A percentile compares a stretch with the other conserved stretches of the same genome.
Conservation (phyloP, 352 stramenopile species). For the Globisporangium spiculum region DNA sequence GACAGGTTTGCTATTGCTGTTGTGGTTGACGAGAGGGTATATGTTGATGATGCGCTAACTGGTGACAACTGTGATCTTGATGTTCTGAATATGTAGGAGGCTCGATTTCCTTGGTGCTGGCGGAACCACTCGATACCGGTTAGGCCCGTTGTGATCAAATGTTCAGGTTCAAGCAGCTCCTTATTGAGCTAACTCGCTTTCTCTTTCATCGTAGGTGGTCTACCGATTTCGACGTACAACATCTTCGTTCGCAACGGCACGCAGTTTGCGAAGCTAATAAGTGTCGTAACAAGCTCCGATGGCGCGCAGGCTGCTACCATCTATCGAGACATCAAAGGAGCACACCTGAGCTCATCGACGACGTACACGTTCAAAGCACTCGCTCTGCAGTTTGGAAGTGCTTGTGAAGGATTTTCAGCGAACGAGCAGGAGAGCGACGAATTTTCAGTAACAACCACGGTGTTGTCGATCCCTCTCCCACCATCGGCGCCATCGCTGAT, state of each 20-base stretch:
- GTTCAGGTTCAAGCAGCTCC: too few species aligned
- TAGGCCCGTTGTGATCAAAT: too few species aligned
- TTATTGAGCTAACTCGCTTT: not conserved
- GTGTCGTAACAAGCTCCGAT: slow-evolving; percentile 18
- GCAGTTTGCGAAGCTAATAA: slow-evolving; percentile 28
- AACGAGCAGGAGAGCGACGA: slow-evolving; percentile 30
- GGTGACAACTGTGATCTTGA: not conserved
- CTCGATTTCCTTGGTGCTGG: slow-evolving; percentile 28
- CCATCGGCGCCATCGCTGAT: slow-evolving; percentile 22
- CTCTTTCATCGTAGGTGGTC: slow-evolving; percentile 19
- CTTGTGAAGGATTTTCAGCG: slow-evolving; percentile 33
- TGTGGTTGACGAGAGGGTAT: not conserved
- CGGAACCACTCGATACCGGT: slow-evolving; percentile 41
- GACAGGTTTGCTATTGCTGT: slow-evolving; percentile 32
- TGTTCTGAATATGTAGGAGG: slow-evolving; percentile 21
- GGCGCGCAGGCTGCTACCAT: slow-evolving; percentile 18
- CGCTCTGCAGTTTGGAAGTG: slow-evolving; percentile 33
- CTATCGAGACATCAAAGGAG: slow-evolving; percentile 17
- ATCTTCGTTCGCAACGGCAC: slow-evolving; percentile 24
- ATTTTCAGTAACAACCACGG: slow-evolving; percentile 23
- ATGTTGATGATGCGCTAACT: not conserved
- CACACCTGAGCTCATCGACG: slow-evolving; percentile 20
- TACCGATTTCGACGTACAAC: slow-evolving; percentile 30
- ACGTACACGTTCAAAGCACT: slow-evolving; percentile 45
- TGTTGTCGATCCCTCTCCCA: slow-evolving; percentile 25